Evolutionary conservation across 2,329 filamentous ascomycete genomes (phyloP).

Genomic region (Colletotrichum trifolii): DNA sequence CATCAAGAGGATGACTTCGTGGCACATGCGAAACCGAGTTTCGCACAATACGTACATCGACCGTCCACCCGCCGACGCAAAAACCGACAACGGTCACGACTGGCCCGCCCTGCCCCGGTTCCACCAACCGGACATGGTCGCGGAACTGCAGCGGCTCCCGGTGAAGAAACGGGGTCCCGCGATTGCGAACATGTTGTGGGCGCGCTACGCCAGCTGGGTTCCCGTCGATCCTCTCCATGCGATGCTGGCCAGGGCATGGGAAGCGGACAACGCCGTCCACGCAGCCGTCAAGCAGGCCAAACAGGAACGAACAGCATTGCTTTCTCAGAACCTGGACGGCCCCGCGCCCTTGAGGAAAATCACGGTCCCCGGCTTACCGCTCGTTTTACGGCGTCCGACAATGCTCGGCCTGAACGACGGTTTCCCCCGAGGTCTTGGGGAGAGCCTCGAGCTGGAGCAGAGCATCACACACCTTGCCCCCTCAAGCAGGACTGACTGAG

Average conservation of each 20-base stretch:
- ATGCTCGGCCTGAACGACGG: too few relatives aligned
- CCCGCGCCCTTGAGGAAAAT: background rate
- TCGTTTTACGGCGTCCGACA: background rate
- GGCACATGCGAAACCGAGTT: conserved; percentile 43
- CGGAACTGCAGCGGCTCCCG: background rate
- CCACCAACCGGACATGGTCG: conserved; percentile 2
- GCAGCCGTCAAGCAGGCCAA: conserved; percentile 12
- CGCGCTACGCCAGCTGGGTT: conserved; percentile 1
- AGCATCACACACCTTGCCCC: conserved; percentile 2
- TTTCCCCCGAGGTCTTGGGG: too few relatives aligned
- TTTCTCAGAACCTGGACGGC: background rate
- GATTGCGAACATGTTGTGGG: background rate
- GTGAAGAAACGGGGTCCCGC: background rate
- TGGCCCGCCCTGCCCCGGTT: conserved; percentile 17
- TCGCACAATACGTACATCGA: conserved; percentile 8
- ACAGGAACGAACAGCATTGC: too few relatives aligned
- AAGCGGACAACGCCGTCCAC: conserved; percentile 21
- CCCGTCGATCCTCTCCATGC: conserved; percentile 22
- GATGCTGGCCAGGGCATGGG: conserved; percentile 16
- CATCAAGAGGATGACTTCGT: conserved; percentile 40
- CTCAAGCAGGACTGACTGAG: background rate
- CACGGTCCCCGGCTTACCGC: background rate
- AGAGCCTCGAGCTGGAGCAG: background rate
- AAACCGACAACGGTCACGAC: background rate
- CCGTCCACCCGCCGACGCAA: background rate